Base-by-base conservation (phyloP, 768 basidiomycete genomes). In the Boletus insuetus region DNA sequence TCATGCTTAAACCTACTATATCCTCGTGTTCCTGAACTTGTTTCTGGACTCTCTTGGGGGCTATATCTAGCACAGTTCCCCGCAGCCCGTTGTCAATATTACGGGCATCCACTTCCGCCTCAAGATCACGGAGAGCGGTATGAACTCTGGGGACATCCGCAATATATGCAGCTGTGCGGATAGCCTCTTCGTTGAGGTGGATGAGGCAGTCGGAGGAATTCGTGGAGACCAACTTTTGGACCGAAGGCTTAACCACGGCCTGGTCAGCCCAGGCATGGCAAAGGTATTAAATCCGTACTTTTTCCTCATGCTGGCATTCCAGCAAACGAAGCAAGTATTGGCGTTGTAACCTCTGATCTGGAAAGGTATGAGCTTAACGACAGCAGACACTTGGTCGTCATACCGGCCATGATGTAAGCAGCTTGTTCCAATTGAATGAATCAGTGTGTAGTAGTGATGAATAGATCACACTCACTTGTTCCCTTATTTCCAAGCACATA, bases 291-390 rank as follows among this genome's bases (percentile, higher is more conserved):
- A 47, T 39, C 26, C 61, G 26, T 61, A 86, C 91, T 81, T 94
- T 94, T 67, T 93, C 91, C 64, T 94, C 89, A 53, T 88, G 86
- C 64, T 92, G 90, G 58, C 87, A 89, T 59, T 85, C 83, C 12
- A 92, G 73, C 52, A 92, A 70, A 5, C 85, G 75, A 54, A 82
- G 63, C 32, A 91, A 73, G 60, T 87, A 89, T 42, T 75, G 75
- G 7, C 74, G 77, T 56, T 84, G 81, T 56, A 81, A 78, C 14
- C 70, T 71, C 40, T 79, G 78, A 70, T 89, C 88, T 87, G 58
- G 35, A 20, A 41, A 55, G 43, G 19, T 20, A 20, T 64, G 42
- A 53, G 62, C 46, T 54, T 51, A 41, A 51, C 53, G 10, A 55
- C 26, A 50, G 19, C 24, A 50, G 17, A 35, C 11, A 40, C 12